Conservation (phyloP, 257 asterid genomes). For the Handroanthus guayacan region DNA sequence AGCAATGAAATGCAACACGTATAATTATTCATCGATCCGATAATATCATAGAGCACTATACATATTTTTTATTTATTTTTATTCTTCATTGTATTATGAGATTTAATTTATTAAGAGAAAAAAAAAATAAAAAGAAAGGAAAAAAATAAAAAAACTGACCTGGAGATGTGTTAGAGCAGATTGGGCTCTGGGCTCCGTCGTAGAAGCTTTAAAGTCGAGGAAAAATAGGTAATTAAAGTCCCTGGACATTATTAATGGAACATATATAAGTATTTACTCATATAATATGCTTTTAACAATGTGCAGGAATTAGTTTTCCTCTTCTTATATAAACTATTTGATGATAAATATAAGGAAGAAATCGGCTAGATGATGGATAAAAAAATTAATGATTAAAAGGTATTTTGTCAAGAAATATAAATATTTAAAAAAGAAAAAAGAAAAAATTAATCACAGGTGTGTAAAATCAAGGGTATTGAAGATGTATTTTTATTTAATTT, state of each 20-base stretch:
- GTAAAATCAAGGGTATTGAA: no score
- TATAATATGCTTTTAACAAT: background rate
- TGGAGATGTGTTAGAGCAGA: slow-evolving; percentile 56
- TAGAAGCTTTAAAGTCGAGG: slow-evolving; percentile 69
- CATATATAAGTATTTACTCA: background rate
- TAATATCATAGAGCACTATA: no score
- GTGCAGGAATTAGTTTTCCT: background rate
- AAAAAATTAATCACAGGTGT: no score
- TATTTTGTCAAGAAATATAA: no score
- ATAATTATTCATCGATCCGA: no score
- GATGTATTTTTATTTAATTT: background rate
- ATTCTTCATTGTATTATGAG: no score
- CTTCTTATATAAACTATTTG: no score
- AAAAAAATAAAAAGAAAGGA: background rate
- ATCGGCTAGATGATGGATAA: background rate
- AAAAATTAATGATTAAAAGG: no score
- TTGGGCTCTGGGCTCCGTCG: slow-evolving; percentile 65
- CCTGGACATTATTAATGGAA: slow-evolving; percentile 36
- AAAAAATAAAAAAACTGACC: slow-evolving; percentile 38
- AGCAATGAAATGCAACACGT: background rate
- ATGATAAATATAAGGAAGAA: background rate
- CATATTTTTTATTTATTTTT: no score
- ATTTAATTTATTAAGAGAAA: background rate
- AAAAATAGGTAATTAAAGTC: slow-evolving; percentile 60
- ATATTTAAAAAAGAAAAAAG: no score